phyloP scores from a whole-genome alignment of 768 basidiomycete species.

The Hirschioporus abietinus region DNA sequence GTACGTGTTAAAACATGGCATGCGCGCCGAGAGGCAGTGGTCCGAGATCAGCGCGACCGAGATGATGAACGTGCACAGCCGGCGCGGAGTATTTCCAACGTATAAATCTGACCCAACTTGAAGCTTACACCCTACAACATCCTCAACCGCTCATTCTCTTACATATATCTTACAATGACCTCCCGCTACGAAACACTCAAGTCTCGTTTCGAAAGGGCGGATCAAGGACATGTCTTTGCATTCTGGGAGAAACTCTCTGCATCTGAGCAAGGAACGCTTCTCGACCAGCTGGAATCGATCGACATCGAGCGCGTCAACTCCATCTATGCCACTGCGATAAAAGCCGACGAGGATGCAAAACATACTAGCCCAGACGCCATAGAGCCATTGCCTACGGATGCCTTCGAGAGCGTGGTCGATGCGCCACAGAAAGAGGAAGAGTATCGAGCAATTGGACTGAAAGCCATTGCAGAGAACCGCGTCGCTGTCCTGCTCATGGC shows the following conservation, averaged over 20 bases:
- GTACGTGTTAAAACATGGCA: too few relatives aligned
- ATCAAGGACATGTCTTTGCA: constrained; percentile 84
- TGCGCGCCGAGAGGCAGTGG: background rate
- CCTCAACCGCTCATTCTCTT: background rate
- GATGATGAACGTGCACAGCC: constrained; percentile 1
- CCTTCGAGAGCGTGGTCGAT: constrained; percentile 58
- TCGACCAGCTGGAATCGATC: constrained; percentile 69
- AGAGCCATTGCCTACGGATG: constrained; percentile 74
- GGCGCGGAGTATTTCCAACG: background rate
- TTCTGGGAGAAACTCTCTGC: constrained; percentile 76
- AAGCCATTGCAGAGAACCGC: constrained; percentile 73
- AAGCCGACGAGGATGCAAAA: constrained; percentile 50
- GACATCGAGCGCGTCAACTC: constrained; percentile 90
- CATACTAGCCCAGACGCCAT: constrained; percentile 48
- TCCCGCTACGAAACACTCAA: background rate
- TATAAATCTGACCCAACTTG: background rate
- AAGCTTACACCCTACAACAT: background rate
- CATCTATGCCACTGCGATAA: constrained; percentile 73
- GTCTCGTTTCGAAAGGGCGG: constrained; percentile 64
- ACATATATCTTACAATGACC: background rate
- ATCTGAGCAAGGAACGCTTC: constrained; percentile 56
- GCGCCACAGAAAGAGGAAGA: constrained; percentile 50
- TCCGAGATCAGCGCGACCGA: background rate
- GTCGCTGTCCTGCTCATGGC: constrained; percentile 98
- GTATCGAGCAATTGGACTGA: constrained; percentile 77